Conservation (phyloP, 108 stramenopile species). For the Chaetoceros muelleri region DNA sequence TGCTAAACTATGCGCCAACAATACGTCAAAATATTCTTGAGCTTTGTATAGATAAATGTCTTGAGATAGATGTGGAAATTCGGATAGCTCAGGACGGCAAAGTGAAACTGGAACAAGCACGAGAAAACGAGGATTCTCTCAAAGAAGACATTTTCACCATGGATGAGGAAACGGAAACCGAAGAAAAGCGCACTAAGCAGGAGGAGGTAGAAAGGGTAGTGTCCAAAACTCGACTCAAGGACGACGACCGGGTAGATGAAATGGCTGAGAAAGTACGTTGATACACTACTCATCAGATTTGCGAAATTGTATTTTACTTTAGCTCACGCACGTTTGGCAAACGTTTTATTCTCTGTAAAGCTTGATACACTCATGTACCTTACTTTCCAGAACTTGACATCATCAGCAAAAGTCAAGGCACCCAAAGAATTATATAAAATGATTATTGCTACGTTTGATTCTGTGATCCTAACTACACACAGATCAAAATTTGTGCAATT, state of each 20-base stretch:
- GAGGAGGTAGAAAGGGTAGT: not conserved
- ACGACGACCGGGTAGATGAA: constrained; percentile 22
- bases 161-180: constrained; percentile 10
- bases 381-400: constrained; percentile 42
- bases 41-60: constrained; percentile 68
- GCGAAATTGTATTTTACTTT: no score
- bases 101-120: constrained; percentile 53
- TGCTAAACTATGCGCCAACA: constrained; percentile 30
- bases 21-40: constrained; percentile 32
- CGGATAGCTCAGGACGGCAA: constrained; percentile 81
- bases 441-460: constrained; percentile 49
- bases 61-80: constrained; percentile 98
- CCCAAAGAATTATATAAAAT: not conserved
- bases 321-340: no score
- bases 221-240: not conserved
- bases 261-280: constrained; percentile 39
- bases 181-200: constrained; percentile 8
- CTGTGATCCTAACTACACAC: constrained; percentile 78
- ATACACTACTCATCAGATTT: not conserved
- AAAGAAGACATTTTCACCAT: constrained; percentile 15
- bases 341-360: constrained; percentile 34
- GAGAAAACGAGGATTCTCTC: constrained; percentile 8
- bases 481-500: constrained; percentile 96
- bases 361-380: constrained; percentile 51
- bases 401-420: constrained; percentile 8